phyloP scores from a whole-genome alignment of 202 grass and related monocot genomes.

The Alloteropsis angusta region DNA sequence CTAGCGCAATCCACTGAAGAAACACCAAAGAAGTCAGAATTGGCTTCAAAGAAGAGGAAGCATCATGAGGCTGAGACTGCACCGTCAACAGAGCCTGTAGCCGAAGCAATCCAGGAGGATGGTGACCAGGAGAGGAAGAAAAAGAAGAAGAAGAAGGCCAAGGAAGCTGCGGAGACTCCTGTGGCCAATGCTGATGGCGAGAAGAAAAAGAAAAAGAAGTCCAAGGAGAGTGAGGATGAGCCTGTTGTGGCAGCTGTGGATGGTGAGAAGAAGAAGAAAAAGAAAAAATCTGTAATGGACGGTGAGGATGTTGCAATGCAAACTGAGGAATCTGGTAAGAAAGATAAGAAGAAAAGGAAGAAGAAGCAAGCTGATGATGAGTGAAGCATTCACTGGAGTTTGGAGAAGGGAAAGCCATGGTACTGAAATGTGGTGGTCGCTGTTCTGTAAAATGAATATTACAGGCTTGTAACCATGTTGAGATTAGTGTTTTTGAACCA shows the following conservation, averaged over 20 bases:
- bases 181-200: background rate
- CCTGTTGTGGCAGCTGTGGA: background rate
- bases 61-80: conserved; percentile 25
- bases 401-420: background rate
- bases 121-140: conserved; percentile 39
- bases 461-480: background rate
- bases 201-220: conserved; percentile 65
- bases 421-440: background rate
- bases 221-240: conserved; percentile 22
- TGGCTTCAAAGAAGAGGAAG: conserved; percentile 70
- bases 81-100: conserved; percentile 1
- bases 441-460: conserved; percentile 11
- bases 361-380: conserved; percentile 43
- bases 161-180: conserved; percentile 17
- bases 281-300: conserved; percentile 36
- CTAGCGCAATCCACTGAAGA: conserved; percentile 30
- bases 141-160: conserved; percentile 55
- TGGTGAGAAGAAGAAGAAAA: conserved; percentile 45
- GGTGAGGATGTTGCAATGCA: conserved; percentile 1
- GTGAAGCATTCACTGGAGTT: background rate
- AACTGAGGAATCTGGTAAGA: conserved; percentile 32
- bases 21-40: conserved; percentile 41
- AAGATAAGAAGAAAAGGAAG: conserved; percentile 82
- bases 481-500: background rate
- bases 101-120: conserved; percentile 25